phyloP scores from a whole-genome alignment of 2,329 filamentous ascomycete species.

The Exophiala phaeomuriformis region DNA sequence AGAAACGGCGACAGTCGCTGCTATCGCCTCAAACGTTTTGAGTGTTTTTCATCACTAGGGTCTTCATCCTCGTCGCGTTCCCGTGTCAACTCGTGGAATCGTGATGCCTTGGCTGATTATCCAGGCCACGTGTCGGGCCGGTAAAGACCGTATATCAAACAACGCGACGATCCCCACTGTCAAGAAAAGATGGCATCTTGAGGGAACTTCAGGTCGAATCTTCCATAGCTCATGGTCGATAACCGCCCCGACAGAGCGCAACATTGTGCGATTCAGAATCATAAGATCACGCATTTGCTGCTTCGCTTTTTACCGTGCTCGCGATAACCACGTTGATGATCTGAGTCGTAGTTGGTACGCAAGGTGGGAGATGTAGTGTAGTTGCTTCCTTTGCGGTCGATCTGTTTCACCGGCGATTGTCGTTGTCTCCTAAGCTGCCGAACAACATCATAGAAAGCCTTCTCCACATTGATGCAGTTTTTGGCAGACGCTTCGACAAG shows the following conservation, averaged over 20 bases:
- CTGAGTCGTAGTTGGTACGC: conserved; percentile 14
- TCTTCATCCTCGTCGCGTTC: no score
- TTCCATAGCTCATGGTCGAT: conserved; percentile 11
- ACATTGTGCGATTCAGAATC: conserved; percentile 3
- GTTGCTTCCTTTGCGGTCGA: conserved; percentile 17
- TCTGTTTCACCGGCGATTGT: conserved; percentile 40
- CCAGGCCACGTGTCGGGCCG: no score
- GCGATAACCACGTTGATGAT: conserved; percentile 22
- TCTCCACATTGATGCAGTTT: conserved; percentile 97
- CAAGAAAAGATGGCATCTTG: conserved; percentile 1
- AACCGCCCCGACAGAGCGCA: not conserved
- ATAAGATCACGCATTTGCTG: conserved; percentile 25
- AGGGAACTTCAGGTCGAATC: not conserved
- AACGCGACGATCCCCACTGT: not conserved
- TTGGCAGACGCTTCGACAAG: conserved; percentile 96
- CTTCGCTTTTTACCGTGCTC: conserved; percentile 18
- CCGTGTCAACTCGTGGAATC: no score
- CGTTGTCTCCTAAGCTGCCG: conserved; percentile 79
- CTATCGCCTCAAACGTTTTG: no score
- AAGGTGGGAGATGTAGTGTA: conserved; percentile 11
- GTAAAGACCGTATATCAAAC: not conserved
- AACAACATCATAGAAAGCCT: conserved; percentile 97
- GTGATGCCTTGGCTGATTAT: no score
- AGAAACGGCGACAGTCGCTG: no score
- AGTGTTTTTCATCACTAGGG: no score